Base-by-base conservation (phyloP, 2,329 filamentous ascomycete species). In the Mycosphaerella sp. region DNA sequence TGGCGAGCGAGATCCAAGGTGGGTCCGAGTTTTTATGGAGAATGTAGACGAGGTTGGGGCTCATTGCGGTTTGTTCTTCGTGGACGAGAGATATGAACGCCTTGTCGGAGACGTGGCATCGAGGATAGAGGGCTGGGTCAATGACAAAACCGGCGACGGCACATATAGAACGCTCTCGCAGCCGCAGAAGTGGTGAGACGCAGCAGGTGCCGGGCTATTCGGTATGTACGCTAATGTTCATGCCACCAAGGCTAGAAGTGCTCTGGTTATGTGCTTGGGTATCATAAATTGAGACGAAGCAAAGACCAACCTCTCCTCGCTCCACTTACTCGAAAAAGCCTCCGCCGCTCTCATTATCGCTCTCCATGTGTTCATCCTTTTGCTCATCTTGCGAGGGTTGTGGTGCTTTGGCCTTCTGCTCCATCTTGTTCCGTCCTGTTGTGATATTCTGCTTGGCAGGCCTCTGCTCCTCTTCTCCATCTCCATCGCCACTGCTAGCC, bases 21-120 rank as follows among this genome's bases (percentile, higher is more conserved):
- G 90, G 89, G 73, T 89, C 1, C 76, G 84, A 40, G 79, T 95
- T 2, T 84, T 82, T 62, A 93, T 96, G 86, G 79, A 85, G 52
- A 83, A 82, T 46, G 82, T 93, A 54, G 89, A 95, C 64, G 87
- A 95, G 68, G 86, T 95, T 1, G 83, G 81, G 6, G 90, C 89
- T 8, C 89, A 95, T 66, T 91, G 87, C 55, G 84, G 86, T 0
- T 72, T 95, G 45, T 95, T 95, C 71, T 80, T 87, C 10, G 71
- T 81, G 0, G 83, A 85, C 6, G 76, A 82, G 53, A 53, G 66
- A 51, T 70, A 70, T 50, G 65, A 69, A 54, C 50, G 62, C 7
- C 49, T 70, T 41, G 66, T 70, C 7, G 66, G 66, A 7, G 66
- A 70, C 50, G 66, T 70, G 27, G 63, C 64, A 34, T 66, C 64